Evolutionary conservation across 2,329 filamentous ascomycete genomes (phyloP).

Genomic region (Fusarium sp.): DNA sequence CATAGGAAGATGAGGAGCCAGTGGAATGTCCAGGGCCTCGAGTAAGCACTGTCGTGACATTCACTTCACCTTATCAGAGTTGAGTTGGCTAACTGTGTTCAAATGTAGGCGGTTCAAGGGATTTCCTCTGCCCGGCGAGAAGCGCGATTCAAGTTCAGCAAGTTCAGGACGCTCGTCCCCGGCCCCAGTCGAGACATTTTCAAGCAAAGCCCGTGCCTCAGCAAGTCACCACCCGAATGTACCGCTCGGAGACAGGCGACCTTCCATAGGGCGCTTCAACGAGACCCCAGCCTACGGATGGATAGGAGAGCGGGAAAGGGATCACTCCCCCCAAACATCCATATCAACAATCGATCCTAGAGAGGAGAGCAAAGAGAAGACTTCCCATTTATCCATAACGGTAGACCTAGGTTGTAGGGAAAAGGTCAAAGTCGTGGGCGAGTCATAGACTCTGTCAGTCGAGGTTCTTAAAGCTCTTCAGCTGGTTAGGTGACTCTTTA

Average conservation of each 20-base stretch:
- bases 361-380: neutral
- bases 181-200: neutral
- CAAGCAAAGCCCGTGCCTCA: neutral
- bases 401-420: too few relatives aligned
- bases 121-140: neutral
- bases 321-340: neutral
- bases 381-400: neutral
- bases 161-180: neutral
- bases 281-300: neutral
- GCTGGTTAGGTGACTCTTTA: neutral
- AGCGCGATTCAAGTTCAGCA: neutral
- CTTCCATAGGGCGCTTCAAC: neutral
- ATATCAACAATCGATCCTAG: neutral
- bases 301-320: neutral
- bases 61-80: neutral
- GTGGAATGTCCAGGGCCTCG: neutral
- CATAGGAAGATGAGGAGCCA: neutral
- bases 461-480: too few relatives aligned
- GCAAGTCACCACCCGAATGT: neutral
- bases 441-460: too few relatives aligned
- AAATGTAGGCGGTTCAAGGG: neutral
- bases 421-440: too few relatives aligned
- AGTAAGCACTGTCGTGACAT: neutral
- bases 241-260: neutral
- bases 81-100: neutral